Conservation (phyloP, 108 stramenopile species). For the Chaetoceros tenuissimus region DNA sequence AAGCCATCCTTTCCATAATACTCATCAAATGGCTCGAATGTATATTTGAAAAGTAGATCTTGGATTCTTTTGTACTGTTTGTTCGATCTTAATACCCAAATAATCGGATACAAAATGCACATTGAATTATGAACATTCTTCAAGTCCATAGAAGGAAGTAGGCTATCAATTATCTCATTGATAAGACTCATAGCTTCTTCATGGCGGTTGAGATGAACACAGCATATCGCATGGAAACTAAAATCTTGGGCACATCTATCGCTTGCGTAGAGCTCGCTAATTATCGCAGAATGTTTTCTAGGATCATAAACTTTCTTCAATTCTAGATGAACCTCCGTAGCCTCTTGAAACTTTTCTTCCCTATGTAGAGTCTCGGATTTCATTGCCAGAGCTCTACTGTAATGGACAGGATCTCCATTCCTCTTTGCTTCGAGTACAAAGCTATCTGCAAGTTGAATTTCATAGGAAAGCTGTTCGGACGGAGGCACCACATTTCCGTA, state of each 20-base stretch:
- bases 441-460: slow-evolving; percentile 23
- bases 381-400: slow-evolving; percentile 52
- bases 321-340: slow-evolving; percentile 20
- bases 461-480: too few species aligned
- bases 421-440: slow-evolving; percentile 48
- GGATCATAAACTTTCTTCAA: slow-evolving; percentile 35
- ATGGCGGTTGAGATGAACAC: slow-evolving; percentile 19
- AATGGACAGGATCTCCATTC: slow-evolving; percentile 46
- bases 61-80: slow-evolving; percentile 31
- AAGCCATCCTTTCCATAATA: slow-evolving; percentile 29
- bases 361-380: slow-evolving; percentile 34
- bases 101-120: too few species aligned
- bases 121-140: slow-evolving; percentile 42
- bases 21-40: slow-evolving; percentile 33
- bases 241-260: slow-evolving; percentile 47
- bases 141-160: slow-evolving; percentile 47
- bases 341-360: slow-evolving; percentile 38
- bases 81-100: too few species aligned
- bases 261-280: slow-evolving; percentile 45
- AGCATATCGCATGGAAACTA: slow-evolving; percentile 36
- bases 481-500: not conserved
- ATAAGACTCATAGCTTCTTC: too few species aligned
- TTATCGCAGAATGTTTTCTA: slow-evolving; percentile 3
- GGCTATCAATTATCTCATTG: slow-evolving; percentile 30
- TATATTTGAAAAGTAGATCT: slow-evolving; percentile 22